These are phyloP conservation scores for Fusarium devonianum DNA, from an alignment of 2,329 filamentous ascomycete genomes.

Conservation along the genomic window DNA sequence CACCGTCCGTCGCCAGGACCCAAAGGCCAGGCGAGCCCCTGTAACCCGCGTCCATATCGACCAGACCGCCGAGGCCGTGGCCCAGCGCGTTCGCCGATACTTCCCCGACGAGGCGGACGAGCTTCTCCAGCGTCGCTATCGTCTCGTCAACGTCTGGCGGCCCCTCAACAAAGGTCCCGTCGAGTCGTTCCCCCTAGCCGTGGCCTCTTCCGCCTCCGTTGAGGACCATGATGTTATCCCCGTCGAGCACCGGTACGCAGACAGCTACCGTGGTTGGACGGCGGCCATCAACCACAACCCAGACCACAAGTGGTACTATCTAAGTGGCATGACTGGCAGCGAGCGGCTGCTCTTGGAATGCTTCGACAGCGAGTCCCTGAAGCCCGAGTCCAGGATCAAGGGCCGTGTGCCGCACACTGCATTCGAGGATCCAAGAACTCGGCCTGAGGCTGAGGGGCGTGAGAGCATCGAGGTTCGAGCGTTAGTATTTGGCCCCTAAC, in stretches of 20 bases:
- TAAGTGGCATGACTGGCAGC: conserved; percentile 76
- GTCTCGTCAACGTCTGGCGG: conserved; percentile 90
- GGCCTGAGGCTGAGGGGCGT: conserved; percentile 71
- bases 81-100: conserved; percentile 72
- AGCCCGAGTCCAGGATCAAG: conserved; percentile 58
- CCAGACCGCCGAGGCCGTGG: conserved; percentile 74
- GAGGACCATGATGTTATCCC: conserved; percentile 70
- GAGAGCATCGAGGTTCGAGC: conserved; percentile 92
- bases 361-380: conserved; percentile 70
- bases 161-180: conserved; percentile 66
- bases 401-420: conserved; percentile 75
- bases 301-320: conserved; percentile 78
- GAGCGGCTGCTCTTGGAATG: conserved; percentile 82
- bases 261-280: conserved; percentile 74
- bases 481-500: conserved; percentile 75
- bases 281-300: conserved; percentile 70
- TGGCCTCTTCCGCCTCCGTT: conserved; percentile 70
- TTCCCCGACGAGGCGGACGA: conserved; percentile 71
- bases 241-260: conserved; percentile 74
- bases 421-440: conserved; percentile 78
- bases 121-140: conserved; percentile 72
- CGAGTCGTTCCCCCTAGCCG: conserved; percentile 71
- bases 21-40: conserved; percentile 68
- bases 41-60: conserved; percentile 82
- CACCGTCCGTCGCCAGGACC: conserved; percentile 75